Evolutionary conservation across 208 protist genomes (phyloP).

Genomic region (Angomonas deanei): DNA sequence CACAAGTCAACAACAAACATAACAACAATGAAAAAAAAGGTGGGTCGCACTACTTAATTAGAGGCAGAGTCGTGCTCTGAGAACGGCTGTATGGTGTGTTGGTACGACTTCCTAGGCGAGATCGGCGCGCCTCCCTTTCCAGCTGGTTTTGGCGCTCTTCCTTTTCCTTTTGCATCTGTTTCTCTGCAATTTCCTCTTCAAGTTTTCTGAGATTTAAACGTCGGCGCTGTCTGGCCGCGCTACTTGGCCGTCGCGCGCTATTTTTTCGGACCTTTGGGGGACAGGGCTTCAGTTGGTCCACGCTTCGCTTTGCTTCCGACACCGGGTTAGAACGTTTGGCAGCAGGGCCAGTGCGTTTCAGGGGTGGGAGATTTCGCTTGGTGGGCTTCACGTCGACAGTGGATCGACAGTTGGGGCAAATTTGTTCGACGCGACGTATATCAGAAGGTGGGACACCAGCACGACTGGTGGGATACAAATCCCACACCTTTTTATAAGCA

Average conservation of each 20-base stretch:
- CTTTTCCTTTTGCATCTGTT: slow-evolving; percentile 24
- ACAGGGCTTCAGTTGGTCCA: neutral
- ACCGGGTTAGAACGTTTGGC: too few relatives aligned
- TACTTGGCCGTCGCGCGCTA: slow-evolving; percentile 9
- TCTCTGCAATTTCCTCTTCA: slow-evolving; percentile 29
- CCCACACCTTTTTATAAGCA: slow-evolving; percentile 45
- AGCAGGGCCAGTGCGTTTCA: neutral
- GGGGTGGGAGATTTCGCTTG: neutral
- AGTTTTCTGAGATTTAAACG: slow-evolving; percentile 42
- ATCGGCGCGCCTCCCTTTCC: too few relatives aligned
- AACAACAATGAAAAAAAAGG: neutral
- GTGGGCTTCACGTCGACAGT: neutral
- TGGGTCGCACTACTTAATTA: neutral
- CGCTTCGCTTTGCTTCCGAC: neutral
- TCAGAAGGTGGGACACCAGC: too few relatives aligned
- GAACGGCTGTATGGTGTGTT: neutral
- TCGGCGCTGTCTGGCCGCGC: slow-evolving; percentile 18
- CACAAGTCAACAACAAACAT: too few relatives aligned
- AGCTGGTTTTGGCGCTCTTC: slow-evolving; percentile 32
- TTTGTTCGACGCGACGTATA: neutral
- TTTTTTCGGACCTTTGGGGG: neutral
- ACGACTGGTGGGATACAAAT: slow-evolving; percentile 26
- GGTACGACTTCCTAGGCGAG: too few relatives aligned
- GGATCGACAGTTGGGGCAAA: neutral
- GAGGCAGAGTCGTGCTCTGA: neutral